Base-by-base conservation (phyloP, 2,329 filamentous ascomycete species). In the Xylariaceae sp. region DNA sequence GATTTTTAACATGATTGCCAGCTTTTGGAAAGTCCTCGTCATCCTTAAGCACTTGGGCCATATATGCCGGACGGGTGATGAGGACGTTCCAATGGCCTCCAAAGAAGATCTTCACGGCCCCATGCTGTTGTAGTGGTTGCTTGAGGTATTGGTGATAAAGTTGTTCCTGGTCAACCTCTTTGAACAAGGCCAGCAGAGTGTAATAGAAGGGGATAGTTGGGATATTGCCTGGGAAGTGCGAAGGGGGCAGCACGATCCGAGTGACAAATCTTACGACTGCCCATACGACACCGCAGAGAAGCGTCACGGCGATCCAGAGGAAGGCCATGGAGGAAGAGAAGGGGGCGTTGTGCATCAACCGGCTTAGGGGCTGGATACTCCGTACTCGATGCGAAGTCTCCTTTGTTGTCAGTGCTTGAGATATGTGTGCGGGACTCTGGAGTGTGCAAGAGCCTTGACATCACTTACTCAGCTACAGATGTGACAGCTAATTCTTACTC, bases 41-140 rank as follows among this genome's bases (percentile, higher is more conserved):
- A 13, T 67, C 51, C 45, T 63, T 67, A 59, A 71, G 66, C 0
- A 71, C 59, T 19, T 77, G 71, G 3, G 69, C 67, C 3, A 80
- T 55, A 51, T 73, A 75, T 0, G 68, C 59, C 1, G 76, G 75
- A 5, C 69, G 69, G 43, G 71, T 72, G 1, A 78, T 71, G 11
- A 79, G 63, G 3, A 79, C 65, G 43, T 75, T 77, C 77, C 77
- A 79, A 39, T 69, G 70, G 0, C 73, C 74, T 1, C 71, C 75
- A 33, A 77, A 77, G 65, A 75, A 79, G 28, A 79, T 63, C 50
- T 76, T 72, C 16, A 78, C 76, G 1, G 75, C 76, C 4, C 76
- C 72, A 42, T 72, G 67, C n/a, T 62, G 63, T 10, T 63, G 62
- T 6, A 74, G 60, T 2, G 71, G 72, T 47, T 64, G 58, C 36